Conservation (phyloP, 306 rosid species). For the Trifolium fragiferum region DNA sequence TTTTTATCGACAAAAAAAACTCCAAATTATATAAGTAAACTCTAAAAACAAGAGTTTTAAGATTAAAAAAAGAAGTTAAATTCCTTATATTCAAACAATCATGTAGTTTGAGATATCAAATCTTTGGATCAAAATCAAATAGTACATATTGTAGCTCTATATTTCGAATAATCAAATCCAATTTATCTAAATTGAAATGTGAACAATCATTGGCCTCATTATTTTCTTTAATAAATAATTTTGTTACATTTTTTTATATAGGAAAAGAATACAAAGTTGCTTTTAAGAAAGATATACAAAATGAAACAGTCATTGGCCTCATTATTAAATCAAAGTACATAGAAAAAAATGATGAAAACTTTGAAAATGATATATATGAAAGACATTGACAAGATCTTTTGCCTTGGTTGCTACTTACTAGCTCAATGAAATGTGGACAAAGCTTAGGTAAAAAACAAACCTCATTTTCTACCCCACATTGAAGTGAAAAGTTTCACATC, state of each 20-base stretch:
- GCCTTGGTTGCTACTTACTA: slow-evolving; percentile 29
- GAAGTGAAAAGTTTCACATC: slow-evolving; percentile 76
- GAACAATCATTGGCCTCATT: not conserved
- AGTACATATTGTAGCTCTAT: too few species aligned
- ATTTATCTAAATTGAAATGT: not conserved
- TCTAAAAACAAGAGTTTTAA: too few species aligned
- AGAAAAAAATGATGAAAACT: slow-evolving; percentile 43
- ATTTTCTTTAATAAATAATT: not conserved
- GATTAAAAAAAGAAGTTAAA: too few species aligned
- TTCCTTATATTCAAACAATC: too few species aligned
- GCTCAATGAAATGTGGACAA: slow-evolving; percentile 38
- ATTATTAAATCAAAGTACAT: slow-evolving; percentile 44
- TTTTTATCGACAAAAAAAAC: too few species aligned
- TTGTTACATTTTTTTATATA: slow-evolving; percentile 12
- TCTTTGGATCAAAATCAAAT: not conserved
- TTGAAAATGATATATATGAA: slow-evolving; percentile 50
- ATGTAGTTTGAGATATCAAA: not conserved
- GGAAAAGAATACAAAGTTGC: slow-evolving; percentile 30
- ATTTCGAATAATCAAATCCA: too few species aligned
- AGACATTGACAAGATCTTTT: slow-evolving; percentile 55
- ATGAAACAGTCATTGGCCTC: slow-evolving; percentile 36
- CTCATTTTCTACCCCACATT: slow-evolving; percentile 40
- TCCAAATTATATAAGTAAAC: too few species aligned
- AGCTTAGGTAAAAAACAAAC: slow-evolving; percentile 43
- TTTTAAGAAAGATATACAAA: slow-evolving; percentile 28